Evolutionary conservation across 371 early-diverging fungal species (phyloP), one percentile per base, ranked within the genome.

Genomic region (Mucor racemosus): DNA sequence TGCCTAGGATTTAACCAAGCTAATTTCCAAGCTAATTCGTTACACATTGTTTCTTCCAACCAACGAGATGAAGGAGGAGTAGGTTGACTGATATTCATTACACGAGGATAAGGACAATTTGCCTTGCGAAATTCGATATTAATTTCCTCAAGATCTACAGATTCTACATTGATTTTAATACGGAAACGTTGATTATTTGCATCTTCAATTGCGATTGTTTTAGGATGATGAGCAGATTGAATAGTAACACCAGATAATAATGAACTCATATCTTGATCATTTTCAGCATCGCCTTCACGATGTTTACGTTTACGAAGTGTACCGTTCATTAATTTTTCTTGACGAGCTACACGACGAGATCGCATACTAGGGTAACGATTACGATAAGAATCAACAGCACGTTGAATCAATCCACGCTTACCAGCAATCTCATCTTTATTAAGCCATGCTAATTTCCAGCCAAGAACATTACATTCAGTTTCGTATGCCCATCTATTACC

Each of bases 401-500:
- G 84, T 75, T 98, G 99, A 58, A 98, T 87, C 50, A 97, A 80
- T 3, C 99, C 99, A 56, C 97, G 89, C 56, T 94, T 92, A 8
- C 92, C 96, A 50, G 90, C 86, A 39, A 97, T 87, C 50, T 93
- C 85, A 33, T 86, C 86, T 26, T 86, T 89, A 74, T 98, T 98
- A 13, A 96, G 76, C 68, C 88, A 94, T 14, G 94, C 90, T 67
- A 97, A 86, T 64, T 91, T 87, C 96, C 97, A 97, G 7, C 96
- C 97, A 9, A 97, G 77, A 15, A 73, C 74, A 70, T 97, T 97
- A 72, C 94, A 95, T 64, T 91, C 91, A 21, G 91, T 96, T 73
- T 97, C 98, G 74, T 97, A 97, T 46, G 86, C 84, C 95, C 95
- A 97, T 39, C 98, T 81, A 75, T 96, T 95, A 38, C 98, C 98